A percentile compares a stretch with the other conserved stretches of the same genome.
Conservation (phyloP, 1,139 yeast genomes). For the Kluyveromyces marxianus region DNA sequence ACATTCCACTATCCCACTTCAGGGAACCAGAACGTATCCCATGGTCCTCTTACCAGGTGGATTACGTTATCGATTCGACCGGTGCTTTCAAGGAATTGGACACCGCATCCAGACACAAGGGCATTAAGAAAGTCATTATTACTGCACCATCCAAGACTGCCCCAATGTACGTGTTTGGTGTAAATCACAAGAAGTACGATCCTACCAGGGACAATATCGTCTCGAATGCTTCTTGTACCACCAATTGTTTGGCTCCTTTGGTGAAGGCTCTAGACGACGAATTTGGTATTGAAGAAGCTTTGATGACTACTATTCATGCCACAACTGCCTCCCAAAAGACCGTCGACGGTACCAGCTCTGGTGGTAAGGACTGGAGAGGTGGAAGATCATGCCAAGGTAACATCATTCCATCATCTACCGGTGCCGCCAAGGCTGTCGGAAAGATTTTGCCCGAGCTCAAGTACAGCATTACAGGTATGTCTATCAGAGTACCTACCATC, state of each 20-base stretch:
- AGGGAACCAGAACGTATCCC: conserved; percentile 74
- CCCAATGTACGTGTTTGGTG: conserved; percentile 85
- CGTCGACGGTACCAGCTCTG: conserved; percentile 74
- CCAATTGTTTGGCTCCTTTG: conserved; percentile 84
- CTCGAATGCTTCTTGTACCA: conserved; percentile 87
- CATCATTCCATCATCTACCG: conserved; percentile 85
- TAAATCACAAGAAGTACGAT: conserved; percentile 66
- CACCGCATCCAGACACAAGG: conserved; percentile 73
- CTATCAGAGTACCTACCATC: conserved; percentile 81
- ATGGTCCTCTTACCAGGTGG: conserved; percentile 75
- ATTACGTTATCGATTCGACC: conserved; percentile 78
- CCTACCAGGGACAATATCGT: conserved; percentile 67
- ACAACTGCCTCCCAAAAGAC: conserved; percentile 87
- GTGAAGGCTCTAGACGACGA: conserved; percentile 74
- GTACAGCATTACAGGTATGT: conserved; percentile 86
- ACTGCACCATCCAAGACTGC: conserved; percentile 86
- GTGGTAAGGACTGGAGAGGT: conserved; percentile 92
- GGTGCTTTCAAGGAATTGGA: conserved; percentile 78
- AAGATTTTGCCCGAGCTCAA: conserved; percentile 81
- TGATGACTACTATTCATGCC: conserved; percentile 87
- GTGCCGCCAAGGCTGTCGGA: conserved; percentile 93
- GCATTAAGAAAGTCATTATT: conserved; percentile 81
- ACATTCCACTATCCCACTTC: conserved; percentile 62
- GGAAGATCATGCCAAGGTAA: conserved; percentile 88
- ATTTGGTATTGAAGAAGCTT: conserved; percentile 78